Base-by-base conservation (phyloP, 176 grass and related monocot genomes). In the Phyllostachys edulis region DNA sequence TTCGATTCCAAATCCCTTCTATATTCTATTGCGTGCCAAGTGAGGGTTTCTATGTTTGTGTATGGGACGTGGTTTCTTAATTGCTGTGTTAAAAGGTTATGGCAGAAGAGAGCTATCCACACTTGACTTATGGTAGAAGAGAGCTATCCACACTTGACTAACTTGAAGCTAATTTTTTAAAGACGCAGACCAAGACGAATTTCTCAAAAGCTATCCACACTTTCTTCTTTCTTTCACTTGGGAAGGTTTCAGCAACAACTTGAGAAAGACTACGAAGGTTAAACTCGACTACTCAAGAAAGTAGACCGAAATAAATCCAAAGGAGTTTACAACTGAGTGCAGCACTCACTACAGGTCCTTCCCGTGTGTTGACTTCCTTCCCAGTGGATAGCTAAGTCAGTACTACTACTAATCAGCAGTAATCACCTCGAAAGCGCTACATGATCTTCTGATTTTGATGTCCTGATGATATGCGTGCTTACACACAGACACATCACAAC, bases 331-430 rank as follows among this genome's bases (percentile, higher is more conserved):
- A 18, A 23, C 47, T 40, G 63, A 82, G 37, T 42, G 15, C 21
- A 8, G 65, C 6, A 49, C 27, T 66, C 46, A 62, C 68, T 32
- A 45, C 56, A 63, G 70, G 56, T 73, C 69, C 6, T 38, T 71
- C 81, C 9, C 57, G 81, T 83, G 80, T 12, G 70, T 6, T 63
- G 69, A 73, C 55, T 73, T 73, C 21, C 80, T 50, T 17, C 34
- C 12, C 15, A 10, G 18, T 37, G 8, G 49, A 18, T 24, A 72
- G 55, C 26, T 57, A 21, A 32, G n/a, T 70, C 55, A 29, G n/a
- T 57, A 59, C 14, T 18, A 42, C 4, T 42, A 69, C 66, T 59
- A 82, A 57, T 44, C 46, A 74, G 32, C 79, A 8, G 9, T n/a
- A 82, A 55, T 73, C 18, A 63, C 69, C 80, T 50, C 20, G 6